Conservation (phyloP, 1,284 basidiomycete species). For the Sanghuangporus weigelae region DNA sequence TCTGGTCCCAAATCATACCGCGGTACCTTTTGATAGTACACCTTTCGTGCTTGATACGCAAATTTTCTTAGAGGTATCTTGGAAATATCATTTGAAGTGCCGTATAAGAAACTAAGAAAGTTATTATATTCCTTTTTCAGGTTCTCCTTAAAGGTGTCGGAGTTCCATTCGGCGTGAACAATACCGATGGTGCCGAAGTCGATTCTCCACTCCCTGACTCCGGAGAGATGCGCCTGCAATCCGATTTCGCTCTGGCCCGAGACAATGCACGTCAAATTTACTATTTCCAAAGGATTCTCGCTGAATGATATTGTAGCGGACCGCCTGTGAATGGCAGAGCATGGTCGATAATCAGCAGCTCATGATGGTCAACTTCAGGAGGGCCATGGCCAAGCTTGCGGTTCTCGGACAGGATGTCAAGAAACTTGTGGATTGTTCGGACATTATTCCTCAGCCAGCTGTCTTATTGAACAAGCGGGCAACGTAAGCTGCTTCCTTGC, state of each 20-base stretch:
- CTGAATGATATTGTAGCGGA: constrained; percentile 2
- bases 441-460: constrained; percentile 12
- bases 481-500: background rate
- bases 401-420: constrained; percentile 27
- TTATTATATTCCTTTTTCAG: background rate
- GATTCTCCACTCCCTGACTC: constrained; percentile 22
- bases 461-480: constrained; percentile 9
- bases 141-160: constrained; percentile 20
- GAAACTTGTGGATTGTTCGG: constrained; percentile 19
- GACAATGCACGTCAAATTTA: constrained; percentile 27
- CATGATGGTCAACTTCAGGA: constrained; percentile 26
- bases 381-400: constrained; percentile 29
- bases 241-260: constrained; percentile 25
- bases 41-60: constrained; percentile 22
- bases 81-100: too few relatives aligned
- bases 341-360: constrained; percentile 27
- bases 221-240: constrained; percentile 28
- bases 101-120: too few relatives aligned
- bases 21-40: constrained; percentile 21
- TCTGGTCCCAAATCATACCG: constrained; percentile 14
- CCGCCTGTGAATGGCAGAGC: constrained; percentile 23
- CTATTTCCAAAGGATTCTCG: background rate
- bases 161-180: constrained; percentile 17
- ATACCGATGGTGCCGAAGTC: constrained; percentile 18
- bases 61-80: constrained; percentile 15